Base-by-base conservation (phyloP, 495 filamentous ascomycete species). In the Aspergillus panamensis region DNA sequence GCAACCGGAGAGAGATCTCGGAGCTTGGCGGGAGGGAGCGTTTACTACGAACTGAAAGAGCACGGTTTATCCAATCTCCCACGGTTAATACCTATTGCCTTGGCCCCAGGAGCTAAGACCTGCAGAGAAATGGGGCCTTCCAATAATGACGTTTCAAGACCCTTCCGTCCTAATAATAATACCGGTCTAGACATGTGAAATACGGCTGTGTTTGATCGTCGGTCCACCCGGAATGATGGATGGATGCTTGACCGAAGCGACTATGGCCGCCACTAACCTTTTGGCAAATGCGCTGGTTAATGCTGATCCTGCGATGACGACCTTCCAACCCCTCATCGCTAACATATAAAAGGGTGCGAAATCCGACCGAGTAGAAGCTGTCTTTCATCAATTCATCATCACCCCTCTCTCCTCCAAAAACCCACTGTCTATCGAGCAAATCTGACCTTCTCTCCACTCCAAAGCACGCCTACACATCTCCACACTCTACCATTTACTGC, bases 261-360 rank as follows among this genome's bases (percentile, higher is more conserved):
- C 61, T 62, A 62, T 63, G 62, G 25, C 63, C 51, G 60, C 31
- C 42, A 57, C 49, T 43, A 25, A 56, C 43, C 35, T 43, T 48
- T 59, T 58, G 52, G 62, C 62, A 63, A 55, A 56, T 62, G 66
- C 59, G 62, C 58, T 55, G 57, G 66, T 25, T 21, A 49, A 66
- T 67, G 62, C 50, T 63, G 70, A 69, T 73, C 73, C 64, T 62
- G 62, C 61, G 55, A 61, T 65, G 59, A 67, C 59, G 42, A 20
- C 57, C 65, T 54, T 50, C 45, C 60, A 62, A 61, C 64, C 65
- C 69, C 70, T 65, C 66, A 49, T 63, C 53, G 61, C 49, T 50
- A 61, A 14, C 55, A 48, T 75, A 73, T 75, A 75, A 67, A 72
- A 66, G 62, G 59, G 56, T 59, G 48, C 58, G 60, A 62, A 66